phyloP scores from a whole-genome alignment of 306 rosid genomes.

The Arachis hypogaea region DNA sequence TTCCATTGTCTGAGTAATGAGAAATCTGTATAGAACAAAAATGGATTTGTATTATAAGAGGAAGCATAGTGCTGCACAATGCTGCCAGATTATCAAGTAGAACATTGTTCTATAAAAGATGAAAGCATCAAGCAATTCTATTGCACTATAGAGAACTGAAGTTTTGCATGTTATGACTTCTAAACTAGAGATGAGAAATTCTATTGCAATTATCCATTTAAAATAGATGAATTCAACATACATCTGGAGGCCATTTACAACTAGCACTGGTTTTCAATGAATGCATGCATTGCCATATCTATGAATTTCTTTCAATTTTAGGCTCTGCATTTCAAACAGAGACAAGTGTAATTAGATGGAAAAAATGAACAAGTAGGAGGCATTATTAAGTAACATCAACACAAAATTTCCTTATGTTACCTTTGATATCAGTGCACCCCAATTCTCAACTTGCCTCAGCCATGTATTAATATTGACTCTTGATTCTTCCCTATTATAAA shows the following conservation, averaged over 20 bases:
- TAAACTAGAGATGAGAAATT: no score
- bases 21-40: no score
- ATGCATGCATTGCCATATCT: conserved; percentile 60
- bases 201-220: no score
- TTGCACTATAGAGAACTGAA: no score
- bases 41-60: no score
- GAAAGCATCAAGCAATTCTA: no score
- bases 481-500: not conserved
- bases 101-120: no score
- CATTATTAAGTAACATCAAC: not conserved
- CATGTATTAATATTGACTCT: not conserved
- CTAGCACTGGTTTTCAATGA: conserved; percentile 80
- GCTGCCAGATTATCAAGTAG: no score
- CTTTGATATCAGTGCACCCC: conserved; percentile 27
- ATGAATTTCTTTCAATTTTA: conserved; percentile 49
- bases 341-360: not conserved
- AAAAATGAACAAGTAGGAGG: not conserved
- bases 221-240: no score
- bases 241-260: conserved; percentile 4
- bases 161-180: no score
- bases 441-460: conserved; percentile 7
- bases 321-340: conserved; percentile 50
- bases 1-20: no score
- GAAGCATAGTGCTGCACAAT: no score
- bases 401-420: conserved; percentile 35